phyloP scores from a whole-genome alignment of 345 rosid species.

The Pistacia integerrima region DNA sequence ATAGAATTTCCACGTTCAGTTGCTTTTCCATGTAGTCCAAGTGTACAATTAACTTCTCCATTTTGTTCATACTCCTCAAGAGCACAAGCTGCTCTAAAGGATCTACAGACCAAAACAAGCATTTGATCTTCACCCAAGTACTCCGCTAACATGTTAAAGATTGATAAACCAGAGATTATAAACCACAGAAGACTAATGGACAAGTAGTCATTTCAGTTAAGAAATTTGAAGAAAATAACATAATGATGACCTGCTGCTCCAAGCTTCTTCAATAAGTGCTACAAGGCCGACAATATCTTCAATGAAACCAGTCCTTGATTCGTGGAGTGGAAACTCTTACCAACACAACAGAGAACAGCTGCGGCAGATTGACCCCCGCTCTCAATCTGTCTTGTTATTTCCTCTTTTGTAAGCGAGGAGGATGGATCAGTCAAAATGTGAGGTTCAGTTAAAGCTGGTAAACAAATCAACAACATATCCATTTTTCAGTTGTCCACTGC shows the following conservation, averaged over 20 bases:
- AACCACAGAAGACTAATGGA: not conserved
- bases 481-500: not conserved
- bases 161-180: not conserved
- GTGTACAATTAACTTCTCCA: slow-evolving; percentile 17
- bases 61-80: slow-evolving; percentile 35
- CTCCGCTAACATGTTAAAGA: slow-evolving; percentile 54
- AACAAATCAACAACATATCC: not conserved
- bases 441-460: slow-evolving; percentile 43
- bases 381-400: slow-evolving; percentile 41
- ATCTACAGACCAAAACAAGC: slow-evolving; percentile 66
- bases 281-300: slow-evolving; percentile 50
- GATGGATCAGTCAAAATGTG: slow-evolving; percentile 17
- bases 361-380: slow-evolving; percentile 48
- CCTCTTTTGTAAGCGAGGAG: slow-evolving; percentile 39
- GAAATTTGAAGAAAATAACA: not conserved
- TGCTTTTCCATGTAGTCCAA: slow-evolving; percentile 37
- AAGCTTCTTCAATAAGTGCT: slow-evolving; percentile 60
- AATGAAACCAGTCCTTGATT: slow-evolving; percentile 21
- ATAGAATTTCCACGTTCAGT: slow-evolving; percentile 39
- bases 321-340: slow-evolving; percentile 10
- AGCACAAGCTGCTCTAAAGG: slow-evolving; percentile 33
- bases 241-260: slow-evolving; percentile 36
- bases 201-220: not conserved
- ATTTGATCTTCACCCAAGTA: slow-evolving; percentile 66
- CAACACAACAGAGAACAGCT: slow-evolving; percentile 37